Conservation (phyloP, 1,284 basidiomycete genomes). For the Cerrena zonata region DNA sequence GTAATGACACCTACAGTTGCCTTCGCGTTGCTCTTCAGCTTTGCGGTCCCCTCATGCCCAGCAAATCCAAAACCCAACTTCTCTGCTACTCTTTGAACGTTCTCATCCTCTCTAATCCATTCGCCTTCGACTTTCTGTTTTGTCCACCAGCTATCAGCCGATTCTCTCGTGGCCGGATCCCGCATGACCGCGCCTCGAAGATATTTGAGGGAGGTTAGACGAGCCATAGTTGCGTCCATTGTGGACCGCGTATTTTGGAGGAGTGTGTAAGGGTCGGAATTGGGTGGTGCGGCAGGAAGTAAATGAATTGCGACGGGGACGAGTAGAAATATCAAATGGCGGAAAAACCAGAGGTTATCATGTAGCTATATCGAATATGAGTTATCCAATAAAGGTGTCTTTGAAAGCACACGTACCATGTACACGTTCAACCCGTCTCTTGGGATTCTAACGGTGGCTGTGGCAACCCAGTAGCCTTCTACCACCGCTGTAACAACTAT, state of each 20-base stretch:
- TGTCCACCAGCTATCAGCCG: conserved; percentile 50
- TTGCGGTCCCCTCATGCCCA: not conserved
- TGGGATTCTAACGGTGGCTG: conserved; percentile 41
- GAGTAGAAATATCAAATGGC: conserved; percentile 52
- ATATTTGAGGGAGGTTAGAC: conserved; percentile 50
- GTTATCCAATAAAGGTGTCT: not conserved
- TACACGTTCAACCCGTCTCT: conserved; percentile 33
- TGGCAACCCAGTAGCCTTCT: conserved; percentile 51
- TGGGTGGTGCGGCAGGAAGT: conserved; percentile 23
- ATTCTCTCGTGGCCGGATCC: conserved; percentile 40
- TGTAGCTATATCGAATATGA: conserved; percentile 48
- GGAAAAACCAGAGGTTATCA: conserved; percentile 48
- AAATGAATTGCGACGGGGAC: conserved; percentile 49
- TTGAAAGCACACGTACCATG: conserved; percentile 43
- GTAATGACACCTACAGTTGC: not conserved
- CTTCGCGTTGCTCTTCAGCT: conserved; percentile 2
- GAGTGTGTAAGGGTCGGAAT: conserved; percentile 25
- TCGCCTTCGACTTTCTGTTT: conserved; percentile 47
- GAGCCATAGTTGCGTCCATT: conserved; percentile 19
- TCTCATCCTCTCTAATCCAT: conserved; percentile 40
- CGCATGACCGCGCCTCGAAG: conserved; percentile 51
- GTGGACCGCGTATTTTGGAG: conserved; percentile 35
- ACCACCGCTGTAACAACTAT: conserved; percentile 43
- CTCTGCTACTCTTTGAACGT: conserved; percentile 45
- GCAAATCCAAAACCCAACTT: conserved; percentile 31